Conservation (phyloP, 164 flowering plant species). For the Liquidambar formosana region DNA sequence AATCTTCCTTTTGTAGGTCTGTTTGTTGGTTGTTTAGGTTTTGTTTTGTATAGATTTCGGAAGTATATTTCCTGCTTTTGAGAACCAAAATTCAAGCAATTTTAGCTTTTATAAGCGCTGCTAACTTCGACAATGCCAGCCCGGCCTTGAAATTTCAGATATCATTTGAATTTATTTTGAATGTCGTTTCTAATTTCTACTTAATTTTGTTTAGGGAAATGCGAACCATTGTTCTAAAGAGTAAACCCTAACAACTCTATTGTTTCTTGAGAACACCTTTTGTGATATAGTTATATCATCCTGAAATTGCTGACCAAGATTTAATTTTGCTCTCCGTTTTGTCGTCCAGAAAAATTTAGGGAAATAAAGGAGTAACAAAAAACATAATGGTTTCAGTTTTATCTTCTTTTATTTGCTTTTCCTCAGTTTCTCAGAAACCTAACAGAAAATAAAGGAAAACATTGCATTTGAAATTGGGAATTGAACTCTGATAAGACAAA, state of each 20-base stretch:
- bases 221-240: not conserved
- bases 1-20: too few species aligned
- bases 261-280: not conserved
- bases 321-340: not conserved
- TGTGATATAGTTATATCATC: not conserved
- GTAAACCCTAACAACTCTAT: not conserved
- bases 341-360: not conserved
- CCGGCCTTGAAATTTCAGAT: too few species aligned
- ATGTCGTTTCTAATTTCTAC: not conserved
- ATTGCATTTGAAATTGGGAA: too few species aligned
- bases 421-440: too few species aligned
- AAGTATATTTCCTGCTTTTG: not conserved
- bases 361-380: not conserved
- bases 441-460: too few species aligned
- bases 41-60: not conserved
- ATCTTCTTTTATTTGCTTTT: too few species aligned
- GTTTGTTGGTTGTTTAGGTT: not conserved
- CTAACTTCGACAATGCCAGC: too few species aligned
- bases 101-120: too few species aligned
- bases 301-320: not conserved
- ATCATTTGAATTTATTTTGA: too few species aligned
- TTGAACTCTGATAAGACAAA: too few species aligned
- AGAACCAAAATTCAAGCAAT: not conserved
- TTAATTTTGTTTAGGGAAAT: not conserved
- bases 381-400: too few species aligned